Conservation (phyloP, 495 filamentous ascomycete genomes). For the Aspergillus avenaceus region DNA sequence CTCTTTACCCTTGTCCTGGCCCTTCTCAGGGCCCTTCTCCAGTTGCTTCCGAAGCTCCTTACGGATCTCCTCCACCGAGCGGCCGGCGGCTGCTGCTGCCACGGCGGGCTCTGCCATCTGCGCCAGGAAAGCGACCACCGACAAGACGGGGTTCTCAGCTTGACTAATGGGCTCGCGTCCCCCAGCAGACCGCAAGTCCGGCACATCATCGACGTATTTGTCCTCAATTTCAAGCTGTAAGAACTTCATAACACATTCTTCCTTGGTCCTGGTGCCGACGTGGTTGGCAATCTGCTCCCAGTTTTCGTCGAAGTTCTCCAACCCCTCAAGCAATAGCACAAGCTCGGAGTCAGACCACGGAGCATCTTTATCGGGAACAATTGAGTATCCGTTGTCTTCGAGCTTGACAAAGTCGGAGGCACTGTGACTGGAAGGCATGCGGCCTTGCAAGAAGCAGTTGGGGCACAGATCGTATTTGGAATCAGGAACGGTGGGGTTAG, state of each 20-base stretch:
- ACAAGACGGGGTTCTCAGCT: constrained; percentile 91
- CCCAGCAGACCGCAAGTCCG: constrained; percentile 58
- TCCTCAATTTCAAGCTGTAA: constrained; percentile 87
- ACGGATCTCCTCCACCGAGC: constrained; percentile 78
- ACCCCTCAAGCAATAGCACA: constrained; percentile 76
- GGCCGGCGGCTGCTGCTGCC: constrained; percentile 82
- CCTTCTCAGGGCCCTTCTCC: constrained; percentile 48
- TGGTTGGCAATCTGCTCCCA: constrained; percentile 91
- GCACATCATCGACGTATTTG: constrained; percentile 77
- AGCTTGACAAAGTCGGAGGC: constrained; percentile 77
- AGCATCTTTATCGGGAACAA: constrained; percentile 71
- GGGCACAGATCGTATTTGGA: constrained; percentile 83
- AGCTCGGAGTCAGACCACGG: constrained; percentile 89
- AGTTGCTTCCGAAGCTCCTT: constrained; percentile 68
- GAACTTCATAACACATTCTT: constrained; percentile 96
- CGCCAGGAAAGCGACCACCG: constrained; percentile 88
- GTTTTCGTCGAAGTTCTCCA: constrained; percentile 90
- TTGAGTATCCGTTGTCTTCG: constrained; percentile 75
- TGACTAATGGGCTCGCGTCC: constrained; percentile 83
- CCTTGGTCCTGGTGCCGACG: constrained; percentile 84
- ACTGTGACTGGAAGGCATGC: constrained; percentile 69
- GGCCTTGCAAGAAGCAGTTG: constrained; percentile 77
- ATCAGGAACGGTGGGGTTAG: constrained; percentile 54
- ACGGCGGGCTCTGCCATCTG: constrained; percentile 82
- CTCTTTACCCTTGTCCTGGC: constrained; percentile 48